A percentile compares a stretch with the other conserved stretches of the same genome.
Conservation (phyloP, 2,329 filamentous ascomycete species). For the Ophiobolus disseminans region DNA sequence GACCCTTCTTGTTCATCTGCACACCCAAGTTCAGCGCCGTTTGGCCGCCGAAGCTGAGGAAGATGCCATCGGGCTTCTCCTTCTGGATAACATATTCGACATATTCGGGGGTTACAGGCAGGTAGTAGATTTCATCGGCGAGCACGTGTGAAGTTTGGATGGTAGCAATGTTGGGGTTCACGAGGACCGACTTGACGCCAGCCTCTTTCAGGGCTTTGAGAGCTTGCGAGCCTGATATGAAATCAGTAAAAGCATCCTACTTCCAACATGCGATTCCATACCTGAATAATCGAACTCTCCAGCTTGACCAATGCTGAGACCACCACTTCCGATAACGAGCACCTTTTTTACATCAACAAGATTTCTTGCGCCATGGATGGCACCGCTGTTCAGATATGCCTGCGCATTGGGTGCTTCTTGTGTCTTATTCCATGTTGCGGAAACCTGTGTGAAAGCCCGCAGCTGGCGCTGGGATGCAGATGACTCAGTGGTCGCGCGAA, state of each 20-base stretch:
- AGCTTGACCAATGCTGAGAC: constrained; percentile 94
- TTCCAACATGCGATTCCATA: no score
- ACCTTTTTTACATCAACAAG: constrained; percentile 95
- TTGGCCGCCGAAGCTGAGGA: constrained; percentile 96
- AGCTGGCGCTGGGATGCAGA: constrained; percentile 42
- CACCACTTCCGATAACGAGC: constrained; percentile 92
- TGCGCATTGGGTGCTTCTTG: constrained; percentile 80
- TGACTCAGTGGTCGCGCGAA: constrained; percentile 42
- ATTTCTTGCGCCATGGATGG: constrained; percentile 76
- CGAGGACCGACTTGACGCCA: constrained; percentile 86
- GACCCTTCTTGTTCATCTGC: constrained; percentile 93
- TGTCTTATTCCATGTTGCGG: constrained; percentile 50
- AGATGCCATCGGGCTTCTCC: constrained; percentile 94
- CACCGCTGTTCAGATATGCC: constrained; percentile 88
- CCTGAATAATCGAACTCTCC: constrained; percentile 99
- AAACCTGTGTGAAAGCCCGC: constrained; percentile 48
- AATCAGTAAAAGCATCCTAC: constrained; percentile 20
- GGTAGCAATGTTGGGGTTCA: constrained; percentile 98
- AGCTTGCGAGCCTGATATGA: constrained; percentile 79
- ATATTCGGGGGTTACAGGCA: constrained; percentile 97
- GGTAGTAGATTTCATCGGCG: constrained; percentile 97
- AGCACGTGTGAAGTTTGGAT: constrained; percentile 97
- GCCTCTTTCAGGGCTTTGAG: constrained; percentile 97
- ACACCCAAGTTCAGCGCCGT: constrained; percentile 97
- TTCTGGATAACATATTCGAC: constrained; percentile 97